Percentiles rank a stretch among this genome's conserved stretches.
Evolutionary conservation across 163 green algal species (phyloP).

Genomic region (Prototheca cutis): DNA sequence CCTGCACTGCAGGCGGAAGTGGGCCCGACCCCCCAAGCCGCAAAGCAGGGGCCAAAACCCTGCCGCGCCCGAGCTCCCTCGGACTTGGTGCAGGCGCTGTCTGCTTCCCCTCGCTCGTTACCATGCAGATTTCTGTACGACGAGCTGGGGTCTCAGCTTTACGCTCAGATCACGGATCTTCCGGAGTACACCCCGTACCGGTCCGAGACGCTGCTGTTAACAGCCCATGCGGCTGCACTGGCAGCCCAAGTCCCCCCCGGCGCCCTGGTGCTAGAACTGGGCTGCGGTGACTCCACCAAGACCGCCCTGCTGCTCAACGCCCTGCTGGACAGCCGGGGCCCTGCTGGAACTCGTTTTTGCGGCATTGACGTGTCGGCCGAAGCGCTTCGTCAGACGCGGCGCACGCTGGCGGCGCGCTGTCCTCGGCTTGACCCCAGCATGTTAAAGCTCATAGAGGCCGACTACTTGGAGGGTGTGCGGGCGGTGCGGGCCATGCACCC

Average conservation of each 20-base stretch:
- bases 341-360: slow-evolving; percentile 17
- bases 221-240: slow-evolving; percentile 23
- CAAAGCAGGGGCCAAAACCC: too few relatives aligned
- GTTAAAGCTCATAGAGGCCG: slow-evolving; percentile 19
- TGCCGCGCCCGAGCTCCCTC: too few relatives aligned
- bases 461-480: slow-evolving; percentile 28
- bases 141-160: slow-evolving; percentile 28
- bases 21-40: too few relatives aligned
- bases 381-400: slow-evolving; percentile 28
- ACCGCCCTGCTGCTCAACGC: slow-evolving; percentile 28
- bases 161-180: slow-evolving; percentile 34
- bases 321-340: not conserved
- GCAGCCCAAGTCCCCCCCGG: slow-evolving; percentile 20
- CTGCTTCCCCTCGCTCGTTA: slow-evolving; percentile 13
- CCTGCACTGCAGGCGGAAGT: too few relatives aligned
- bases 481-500: slow-evolving; percentile 13
- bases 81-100: slow-evolving; percentile 15
- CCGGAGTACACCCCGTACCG: slow-evolving; percentile 46
- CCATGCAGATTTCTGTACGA: slow-evolving; percentile 41
- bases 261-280: slow-evolving; percentile 42
- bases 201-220: slow-evolving; percentile 32
- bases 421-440: slow-evolving; percentile 2
- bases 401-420: slow-evolving; percentile 25
- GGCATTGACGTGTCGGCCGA: slow-evolving; percentile 44
- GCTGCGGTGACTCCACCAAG: slow-evolving; percentile 38